phyloP scores from a whole-genome alignment of 257 asterid genomes.

The Nicotiana benthamiana region DNA sequence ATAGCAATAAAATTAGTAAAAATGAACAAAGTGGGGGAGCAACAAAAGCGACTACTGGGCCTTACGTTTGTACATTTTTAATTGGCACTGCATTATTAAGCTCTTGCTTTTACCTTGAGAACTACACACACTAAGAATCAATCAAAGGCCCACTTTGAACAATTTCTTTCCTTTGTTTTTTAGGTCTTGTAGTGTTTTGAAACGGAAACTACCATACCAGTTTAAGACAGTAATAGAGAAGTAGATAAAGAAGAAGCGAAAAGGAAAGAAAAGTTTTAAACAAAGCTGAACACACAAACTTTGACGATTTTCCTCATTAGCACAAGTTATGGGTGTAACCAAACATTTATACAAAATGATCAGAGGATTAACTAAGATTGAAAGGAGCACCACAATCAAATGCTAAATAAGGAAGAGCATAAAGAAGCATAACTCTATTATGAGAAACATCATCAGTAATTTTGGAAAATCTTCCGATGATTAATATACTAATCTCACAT shows the following conservation, averaged over 20 bases:
- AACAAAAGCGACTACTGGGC: constrained; percentile 28
- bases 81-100: background rate
- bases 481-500: background rate
- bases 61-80: constrained; percentile 6
- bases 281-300: background rate
- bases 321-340: background rate
- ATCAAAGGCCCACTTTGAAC: background rate
- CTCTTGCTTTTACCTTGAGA: background rate
- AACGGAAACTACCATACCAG: too few species aligned
- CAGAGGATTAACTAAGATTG: too few species aligned
- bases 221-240: too few species aligned
- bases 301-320: background rate
- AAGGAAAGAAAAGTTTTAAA: background rate
- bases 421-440: background rate
- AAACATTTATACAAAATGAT: background rate
- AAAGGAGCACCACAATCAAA: background rate
- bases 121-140: background rate
- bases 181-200: background rate
- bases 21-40: constrained; percentile 38
- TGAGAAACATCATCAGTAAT: background rate
- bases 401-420: background rate
- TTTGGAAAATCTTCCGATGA: background rate
- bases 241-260: too few species aligned
- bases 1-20: constrained; percentile 16
- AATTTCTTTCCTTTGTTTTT: background rate